Conservation (phyloP, 306 rosid species). For the Cucurbita pepo region DNA sequence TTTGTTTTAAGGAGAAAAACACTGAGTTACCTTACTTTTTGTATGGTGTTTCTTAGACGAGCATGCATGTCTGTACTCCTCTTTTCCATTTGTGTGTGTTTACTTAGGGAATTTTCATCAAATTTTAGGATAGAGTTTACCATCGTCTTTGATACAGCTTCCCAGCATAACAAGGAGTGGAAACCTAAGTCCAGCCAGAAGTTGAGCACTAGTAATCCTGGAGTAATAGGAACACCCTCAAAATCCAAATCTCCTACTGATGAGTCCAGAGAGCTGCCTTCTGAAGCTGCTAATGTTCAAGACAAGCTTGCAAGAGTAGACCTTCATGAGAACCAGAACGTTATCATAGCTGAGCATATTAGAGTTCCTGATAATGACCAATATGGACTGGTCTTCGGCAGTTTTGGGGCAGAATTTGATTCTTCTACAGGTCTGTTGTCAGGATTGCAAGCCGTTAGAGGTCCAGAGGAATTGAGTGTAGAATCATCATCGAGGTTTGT, state of each 20-base stretch:
- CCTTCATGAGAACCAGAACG: constrained; percentile 55
- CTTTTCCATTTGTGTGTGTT: constrained; percentile 3
- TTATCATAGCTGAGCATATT: constrained; percentile 81
- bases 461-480: constrained; percentile 33
- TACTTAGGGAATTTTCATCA: constrained; percentile 2
- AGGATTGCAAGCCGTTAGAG: constrained; percentile 27
- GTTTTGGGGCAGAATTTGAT: constrained; percentile 56
- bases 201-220: constrained; percentile 35
- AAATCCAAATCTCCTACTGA: constrained; percentile 43
- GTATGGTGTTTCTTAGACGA: neutral
- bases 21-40: neutral
- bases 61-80: neutral
- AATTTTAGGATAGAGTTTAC: constrained; percentile 12
- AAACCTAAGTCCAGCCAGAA: constrained; percentile 89
- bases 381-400: constrained; percentile 79
- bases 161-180: constrained; percentile 89
- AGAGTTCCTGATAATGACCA: constrained; percentile 74
- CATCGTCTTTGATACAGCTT: constrained; percentile 39
- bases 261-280: constrained; percentile 30
- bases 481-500: constrained; percentile 55
- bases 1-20: too few relatives aligned
- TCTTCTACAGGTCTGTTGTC: constrained; percentile 26
- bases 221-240: constrained; percentile 75
- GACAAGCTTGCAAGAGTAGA: constrained; percentile 43
- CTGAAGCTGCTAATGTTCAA: constrained; percentile 39